Base-by-base conservation (phyloP, 2,329 filamentous ascomycete genomes). In the Leptographium galeiforme region DNA sequence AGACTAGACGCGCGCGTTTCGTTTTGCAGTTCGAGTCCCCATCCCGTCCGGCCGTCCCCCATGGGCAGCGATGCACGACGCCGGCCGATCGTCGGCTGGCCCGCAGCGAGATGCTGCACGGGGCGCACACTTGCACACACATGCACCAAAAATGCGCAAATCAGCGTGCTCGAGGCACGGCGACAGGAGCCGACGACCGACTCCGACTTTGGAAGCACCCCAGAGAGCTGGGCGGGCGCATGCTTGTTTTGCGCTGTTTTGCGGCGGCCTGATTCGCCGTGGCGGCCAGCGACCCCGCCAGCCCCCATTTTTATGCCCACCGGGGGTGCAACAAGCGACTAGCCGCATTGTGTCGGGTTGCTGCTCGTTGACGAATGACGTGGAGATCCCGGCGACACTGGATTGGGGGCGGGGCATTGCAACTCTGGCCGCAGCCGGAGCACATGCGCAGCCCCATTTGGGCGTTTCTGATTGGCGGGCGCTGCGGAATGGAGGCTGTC, bases 221-320 rank as follows among this genome's bases (percentile, higher is more conserved):
- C 30, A 34, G 32, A 34, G 32, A 48, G 11, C 47, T 18, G 11
- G 47, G 32, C 44, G 32, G 32, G 32, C 16, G 32, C 47, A 48
- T 39, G 33, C 47, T 39, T 18, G 32, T 18, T 47, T 39, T 48
- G 36, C 48, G 25, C 12, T 36, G 34, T 36, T 36, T 36, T 36
- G 8, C 8, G 14, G n/a, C 32, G 16, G 6, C 48, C 53, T 48
- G 52, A 54, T 54, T 51, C 53, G 48, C 36, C 41, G 33, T 19
- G n/a, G 30, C 8, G 25, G 8, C 13, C 33, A 25, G 25, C 25
- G 25, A 44, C 30, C 30, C 32, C 45, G 18, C 30, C 8, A 14
- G n/a, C 39, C 48, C 39, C 48, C 38, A 50, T 41, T 50, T 48
- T 48, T 39, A 13, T 3, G 25, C 25, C 11, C 25, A 36, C 30